Conservation (phyloP, 208 protist genomes). For the Leptomonas pyrrhocoris region DNA sequence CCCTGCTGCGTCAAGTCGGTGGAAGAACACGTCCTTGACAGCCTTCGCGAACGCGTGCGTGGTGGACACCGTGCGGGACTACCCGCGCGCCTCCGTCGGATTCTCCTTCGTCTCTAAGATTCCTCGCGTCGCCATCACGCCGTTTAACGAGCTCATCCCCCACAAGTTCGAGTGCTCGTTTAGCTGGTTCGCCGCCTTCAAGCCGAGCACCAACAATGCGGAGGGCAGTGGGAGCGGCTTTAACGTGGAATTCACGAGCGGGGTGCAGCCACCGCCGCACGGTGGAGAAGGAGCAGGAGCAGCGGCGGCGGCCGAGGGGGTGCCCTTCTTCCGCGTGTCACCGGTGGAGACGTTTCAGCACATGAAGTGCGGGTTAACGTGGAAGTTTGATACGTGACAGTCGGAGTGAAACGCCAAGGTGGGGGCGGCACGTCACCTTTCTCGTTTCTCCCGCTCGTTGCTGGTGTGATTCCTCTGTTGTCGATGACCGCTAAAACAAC, state of each 20-base stretch:
- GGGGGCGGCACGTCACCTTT: neutral
- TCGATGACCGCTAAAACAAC: no score
- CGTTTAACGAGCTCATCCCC: constrained; percentile 55
- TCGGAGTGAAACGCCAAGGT: neutral
- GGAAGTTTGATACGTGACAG: constrained; percentile 41
- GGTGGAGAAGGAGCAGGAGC: neutral
- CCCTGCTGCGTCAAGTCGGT: neutral
- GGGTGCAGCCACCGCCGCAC: constrained; percentile 16
- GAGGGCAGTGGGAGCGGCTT: neutral
- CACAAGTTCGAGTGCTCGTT: constrained; percentile 63
- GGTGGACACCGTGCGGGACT: constrained; percentile 39
- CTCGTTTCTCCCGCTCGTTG: neutral
- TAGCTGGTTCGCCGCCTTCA: constrained; percentile 58
- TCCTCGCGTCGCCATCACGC: constrained; percentile 41
- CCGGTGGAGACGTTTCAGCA: constrained; percentile 66
- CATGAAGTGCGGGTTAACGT: constrained; percentile 70
- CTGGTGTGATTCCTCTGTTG: neutral
- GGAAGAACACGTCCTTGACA: constrained; percentile 20
- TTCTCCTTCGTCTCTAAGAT: constrained; percentile 46
- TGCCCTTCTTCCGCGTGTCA: constrained; percentile 50
- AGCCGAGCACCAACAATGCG: neutral
- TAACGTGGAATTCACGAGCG: constrained; percentile 27
- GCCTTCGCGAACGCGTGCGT: constrained; percentile 67
- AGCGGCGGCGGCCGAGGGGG: neutral
- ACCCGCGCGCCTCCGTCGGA: constrained; percentile 64